Evolutionary conservation across 192 early-diverging fungal genomes (phyloP).

Genomic region (Dispira parvispora): DNA sequence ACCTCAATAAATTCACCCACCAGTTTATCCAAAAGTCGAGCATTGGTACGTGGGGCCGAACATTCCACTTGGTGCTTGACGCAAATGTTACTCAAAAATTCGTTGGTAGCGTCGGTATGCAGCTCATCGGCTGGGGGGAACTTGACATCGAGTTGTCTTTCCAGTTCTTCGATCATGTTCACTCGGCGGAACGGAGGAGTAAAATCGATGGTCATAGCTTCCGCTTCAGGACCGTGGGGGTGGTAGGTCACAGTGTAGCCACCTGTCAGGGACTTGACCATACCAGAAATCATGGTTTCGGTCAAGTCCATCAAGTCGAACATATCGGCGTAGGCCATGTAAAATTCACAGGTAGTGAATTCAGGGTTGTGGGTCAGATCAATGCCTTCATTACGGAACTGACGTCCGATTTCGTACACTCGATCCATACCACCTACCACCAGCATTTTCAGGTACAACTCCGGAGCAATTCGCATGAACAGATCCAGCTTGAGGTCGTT

Average conservation of each 20-base stretch:
- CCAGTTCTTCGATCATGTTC: constrained; percentile 83
- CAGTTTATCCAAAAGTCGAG: constrained; percentile 90
- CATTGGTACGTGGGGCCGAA: constrained; percentile 78
- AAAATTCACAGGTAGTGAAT: constrained; percentile 99
- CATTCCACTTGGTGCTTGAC: constrained; percentile 92
- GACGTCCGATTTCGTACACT: constrained; percentile 97
- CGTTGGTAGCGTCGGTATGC: constrained; percentile 61
- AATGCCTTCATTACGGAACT: constrained; percentile 98
- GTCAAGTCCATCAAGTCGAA: constrained; percentile 94
- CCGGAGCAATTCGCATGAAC: constrained; percentile 97
- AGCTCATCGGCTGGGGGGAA: constrained; percentile 81
- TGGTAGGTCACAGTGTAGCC: constrained; percentile 87
- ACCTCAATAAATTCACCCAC: constrained; percentile 72
- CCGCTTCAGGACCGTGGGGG: constrained; percentile 68
- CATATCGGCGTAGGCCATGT: constrained; percentile 99
- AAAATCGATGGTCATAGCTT: constrained; percentile 79
- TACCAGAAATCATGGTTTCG: constrained; percentile 68
- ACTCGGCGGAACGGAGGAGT: constrained; percentile 90
- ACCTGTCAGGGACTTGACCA: constrained; percentile 89
- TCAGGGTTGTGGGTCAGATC: constrained; percentile 99
- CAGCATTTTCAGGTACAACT: constrained; percentile 95
- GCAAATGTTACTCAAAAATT: constrained; percentile 86
- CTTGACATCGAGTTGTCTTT: constrained; percentile 74
- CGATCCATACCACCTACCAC: constrained; percentile 96
- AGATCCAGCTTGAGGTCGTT: constrained; percentile 98